Percentiles rank a stretch among this genome's conserved stretches.
Evolutionary conservation across 75 land plant species (phyloP).

Genomic region (Isoetes taiwanensis): DNA sequence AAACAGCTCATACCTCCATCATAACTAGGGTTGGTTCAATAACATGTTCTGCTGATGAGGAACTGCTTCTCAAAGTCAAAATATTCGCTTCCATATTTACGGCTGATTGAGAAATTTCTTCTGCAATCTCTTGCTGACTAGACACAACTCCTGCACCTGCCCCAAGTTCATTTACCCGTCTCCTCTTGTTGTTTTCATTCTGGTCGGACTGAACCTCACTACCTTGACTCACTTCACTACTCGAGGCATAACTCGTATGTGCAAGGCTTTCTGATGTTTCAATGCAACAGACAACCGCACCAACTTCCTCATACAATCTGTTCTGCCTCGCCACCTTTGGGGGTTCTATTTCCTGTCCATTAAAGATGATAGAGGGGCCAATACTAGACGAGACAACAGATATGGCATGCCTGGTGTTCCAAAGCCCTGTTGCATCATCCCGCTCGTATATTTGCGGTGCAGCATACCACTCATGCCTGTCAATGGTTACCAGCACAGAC

Average conservation of each 20-base stretch:
- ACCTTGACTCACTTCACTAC: constrained; percentile 19
- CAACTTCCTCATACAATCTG: no score
- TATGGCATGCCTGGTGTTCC: constrained; percentile 50
- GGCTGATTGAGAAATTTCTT: no score
- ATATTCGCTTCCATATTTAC: no score
- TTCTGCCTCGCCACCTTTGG: no score
- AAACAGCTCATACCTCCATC: constrained; percentile 55
- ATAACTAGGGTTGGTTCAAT: constrained; percentile 86
- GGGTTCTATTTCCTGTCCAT: background rate
- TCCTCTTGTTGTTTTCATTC: constrained; percentile 36
- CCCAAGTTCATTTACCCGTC: constrained; percentile 34
- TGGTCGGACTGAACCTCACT: constrained; percentile 11
- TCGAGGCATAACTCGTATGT: no score
- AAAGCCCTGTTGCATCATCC: constrained; percentile 64
- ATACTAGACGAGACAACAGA: no score
- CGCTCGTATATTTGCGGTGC: constrained; percentile 68
- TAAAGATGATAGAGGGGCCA: background rate
- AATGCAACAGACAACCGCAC: no score
- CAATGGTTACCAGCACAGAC: constrained; percentile 91
- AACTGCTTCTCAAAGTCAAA: constrained; percentile 24
- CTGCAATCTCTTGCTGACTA: no score
- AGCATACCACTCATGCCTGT: constrained; percentile 97
- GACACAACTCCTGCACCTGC: constrained; percentile 23
- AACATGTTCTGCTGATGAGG: constrained; percentile 66
- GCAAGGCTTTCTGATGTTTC: no score